Conservation (phyloP, 2,329 filamentous ascomycete genomes). For the Penicillium decumbens region DNA sequence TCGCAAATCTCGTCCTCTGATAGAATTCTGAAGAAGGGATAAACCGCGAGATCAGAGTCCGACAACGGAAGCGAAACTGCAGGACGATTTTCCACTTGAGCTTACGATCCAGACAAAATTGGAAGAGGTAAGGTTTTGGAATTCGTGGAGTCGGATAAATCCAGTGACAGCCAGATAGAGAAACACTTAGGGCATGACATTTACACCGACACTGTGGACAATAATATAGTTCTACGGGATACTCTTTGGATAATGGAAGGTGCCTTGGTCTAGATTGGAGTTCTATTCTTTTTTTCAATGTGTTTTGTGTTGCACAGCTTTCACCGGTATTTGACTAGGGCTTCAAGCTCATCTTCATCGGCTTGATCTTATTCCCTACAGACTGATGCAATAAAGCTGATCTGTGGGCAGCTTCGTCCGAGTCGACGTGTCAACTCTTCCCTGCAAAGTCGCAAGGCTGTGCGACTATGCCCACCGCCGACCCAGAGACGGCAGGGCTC, state of each 20-base stretch:
- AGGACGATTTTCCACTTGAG: neutral
- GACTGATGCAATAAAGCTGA: neutral
- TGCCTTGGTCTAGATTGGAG: neutral
- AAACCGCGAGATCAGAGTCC: neutral
- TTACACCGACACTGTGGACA: neutral
- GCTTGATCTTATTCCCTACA: neutral
- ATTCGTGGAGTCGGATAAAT: neutral
- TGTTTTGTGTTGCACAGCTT: neutral
- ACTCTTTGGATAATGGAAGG: neutral
- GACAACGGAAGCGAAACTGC: neutral
- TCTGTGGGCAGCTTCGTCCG: neutral
- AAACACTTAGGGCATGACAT: neutral
- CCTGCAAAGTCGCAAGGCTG: neutral
- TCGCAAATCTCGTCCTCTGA: neutral
- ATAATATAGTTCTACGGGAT: neutral
- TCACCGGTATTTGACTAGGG: neutral
- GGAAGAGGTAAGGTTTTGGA: neutral
- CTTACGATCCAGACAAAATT: neutral
- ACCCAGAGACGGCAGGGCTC: neutral
- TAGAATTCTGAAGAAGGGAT: neutral
- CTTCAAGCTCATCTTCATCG: neutral
- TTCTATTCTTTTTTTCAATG: neutral
- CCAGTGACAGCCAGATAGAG: neutral
- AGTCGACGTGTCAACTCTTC: neutral
- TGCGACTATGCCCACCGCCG: neutral